Evolutionary conservation across 768 basidiomycete genomes (phyloP), one percentile per base, ranked within the genome.

Genomic region (Tricholoma sp.): DNA sequence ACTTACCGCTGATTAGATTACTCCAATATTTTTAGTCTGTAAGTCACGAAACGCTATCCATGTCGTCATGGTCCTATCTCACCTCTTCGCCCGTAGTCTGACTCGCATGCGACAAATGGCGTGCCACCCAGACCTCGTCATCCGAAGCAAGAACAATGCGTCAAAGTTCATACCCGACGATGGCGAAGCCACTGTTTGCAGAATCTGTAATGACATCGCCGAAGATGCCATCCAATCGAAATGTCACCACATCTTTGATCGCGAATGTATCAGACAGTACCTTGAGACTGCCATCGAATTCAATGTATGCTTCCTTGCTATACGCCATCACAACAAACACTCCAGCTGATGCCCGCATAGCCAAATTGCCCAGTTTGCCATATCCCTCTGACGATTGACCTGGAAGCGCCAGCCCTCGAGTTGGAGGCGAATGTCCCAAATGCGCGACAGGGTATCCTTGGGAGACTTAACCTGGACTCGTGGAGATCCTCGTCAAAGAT

Each of bases 401-500:
- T 98, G n/a, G 94, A 97, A 68, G 94, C 88, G 9, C 91, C 94
- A 22, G 89, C 95, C 0, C 73, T 98, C 18, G 96, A 98, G 67
- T 67, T 94, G 7, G 89, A 89, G 58, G 85, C 88, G 62, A 79
- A 71, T 52, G 60, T 69, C 2, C 59, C 72, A 6, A 76, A 66
- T 37, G 75, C 74, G 8, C 84, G 91, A 37, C 97, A 99, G 70
- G 97, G 97, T 39, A 98, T 99, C 52, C 82, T 99, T 12, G 92
- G 92, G 24, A 84, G 95, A 9, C 78, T 99, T 21, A 84, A 98
- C 67, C 75, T 98, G 16, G 84, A 91, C 62, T 86, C 83, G 47
- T 97, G 94, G 93, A 83, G 93, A 50, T 96, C 94, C 1, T 95
- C 92, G n/a, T 87, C 94, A 4, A 99, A 98, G 77, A 92, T 98